Evolutionary conservation across 495 filamentous ascomycete species (phyloP).

Genomic region (Bathelium albidoporum): DNA sequence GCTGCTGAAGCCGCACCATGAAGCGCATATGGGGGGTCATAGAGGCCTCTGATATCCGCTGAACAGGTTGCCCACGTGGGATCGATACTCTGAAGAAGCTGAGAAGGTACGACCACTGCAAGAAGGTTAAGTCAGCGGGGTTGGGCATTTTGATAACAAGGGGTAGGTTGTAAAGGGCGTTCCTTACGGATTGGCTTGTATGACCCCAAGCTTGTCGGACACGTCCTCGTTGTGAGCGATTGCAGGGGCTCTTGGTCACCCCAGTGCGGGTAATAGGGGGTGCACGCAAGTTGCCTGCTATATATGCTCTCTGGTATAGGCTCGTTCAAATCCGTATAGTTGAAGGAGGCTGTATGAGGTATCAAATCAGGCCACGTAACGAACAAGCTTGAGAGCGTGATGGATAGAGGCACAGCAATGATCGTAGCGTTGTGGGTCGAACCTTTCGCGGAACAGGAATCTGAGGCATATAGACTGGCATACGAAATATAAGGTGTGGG

Average conservation of each 20-base stretch:
- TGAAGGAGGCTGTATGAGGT: neutral
- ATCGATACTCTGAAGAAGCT: neutral
- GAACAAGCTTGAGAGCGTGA: neutral
- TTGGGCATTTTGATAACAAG: neutral
- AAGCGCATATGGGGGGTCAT: neutral
- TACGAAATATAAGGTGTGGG: neutral
- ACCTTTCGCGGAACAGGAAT: neutral
- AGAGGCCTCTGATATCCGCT: neutral
- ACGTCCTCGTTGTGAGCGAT: neutral
- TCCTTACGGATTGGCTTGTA: neutral
- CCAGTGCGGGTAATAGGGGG: neutral
- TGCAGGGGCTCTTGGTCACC: neutral
- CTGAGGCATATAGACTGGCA: neutral
- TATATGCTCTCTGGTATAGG: neutral
- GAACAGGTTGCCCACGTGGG: neutral
- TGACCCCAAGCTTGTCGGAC: neutral
- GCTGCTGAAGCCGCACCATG: neutral
- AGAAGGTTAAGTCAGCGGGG: neutral
- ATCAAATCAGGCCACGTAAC: neutral
- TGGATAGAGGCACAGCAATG: neutral
- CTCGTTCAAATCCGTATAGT: neutral
- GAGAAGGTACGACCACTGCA: neutral
- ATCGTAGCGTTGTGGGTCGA: neutral
- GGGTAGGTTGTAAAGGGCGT: too few relatives aligned
- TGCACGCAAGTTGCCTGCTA: neutral